Evolutionary conservation across 139 green algal genomes (phyloP), one percentile per base, ranked within the genome.

Genomic region (Edaphochlamys debaryana): DNA sequence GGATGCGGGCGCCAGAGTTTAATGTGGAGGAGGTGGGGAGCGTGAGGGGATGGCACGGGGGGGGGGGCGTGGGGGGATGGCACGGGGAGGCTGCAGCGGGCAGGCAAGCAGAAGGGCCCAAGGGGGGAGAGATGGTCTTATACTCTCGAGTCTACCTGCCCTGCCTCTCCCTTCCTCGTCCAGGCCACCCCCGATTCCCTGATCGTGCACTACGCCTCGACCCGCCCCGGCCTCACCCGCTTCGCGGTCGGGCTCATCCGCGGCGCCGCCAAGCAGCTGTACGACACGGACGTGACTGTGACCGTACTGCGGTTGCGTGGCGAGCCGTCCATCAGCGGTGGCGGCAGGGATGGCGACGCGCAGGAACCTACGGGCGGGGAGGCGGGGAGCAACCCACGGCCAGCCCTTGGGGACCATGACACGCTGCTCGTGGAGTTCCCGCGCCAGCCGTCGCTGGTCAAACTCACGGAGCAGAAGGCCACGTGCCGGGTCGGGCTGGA

Each of bases 201-300:
- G 27, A 41, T 80, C 25, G 58, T 80, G 56, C 73, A 69, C 73
- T 80, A 80, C 54, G 6, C 13, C 27, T 80, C 73, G 9, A 15
- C 27, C 4, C 52, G 73, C 29, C 73, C 73, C 73, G 73, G 73
- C 19, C 73, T 80, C 56, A 80, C 73, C 8, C 73, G 73, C 56
- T 69, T 70, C 29, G 56, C 56, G 45, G 64, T 80, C 13, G 73
- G 73, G 11, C 73, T 80, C 20, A 62, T 80, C 23, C 73, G 73
- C 56, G 73, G 73, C 25, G 73, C 73, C 25, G 73, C 73, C 37
- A 58, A 60, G 36, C 19, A 54, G 73, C 36, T 80, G 56, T 80
- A 70, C 56, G 56, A 60, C 56, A 69, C 37, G 20, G 29, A 56
- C 40, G 38, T 80, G 8, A 36, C 42, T 3, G 30, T 80, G 25